Evolutionary conservation across 495 filamentous ascomycete species (phyloP).

Genomic region (Aspergillus panamensis): DNA sequence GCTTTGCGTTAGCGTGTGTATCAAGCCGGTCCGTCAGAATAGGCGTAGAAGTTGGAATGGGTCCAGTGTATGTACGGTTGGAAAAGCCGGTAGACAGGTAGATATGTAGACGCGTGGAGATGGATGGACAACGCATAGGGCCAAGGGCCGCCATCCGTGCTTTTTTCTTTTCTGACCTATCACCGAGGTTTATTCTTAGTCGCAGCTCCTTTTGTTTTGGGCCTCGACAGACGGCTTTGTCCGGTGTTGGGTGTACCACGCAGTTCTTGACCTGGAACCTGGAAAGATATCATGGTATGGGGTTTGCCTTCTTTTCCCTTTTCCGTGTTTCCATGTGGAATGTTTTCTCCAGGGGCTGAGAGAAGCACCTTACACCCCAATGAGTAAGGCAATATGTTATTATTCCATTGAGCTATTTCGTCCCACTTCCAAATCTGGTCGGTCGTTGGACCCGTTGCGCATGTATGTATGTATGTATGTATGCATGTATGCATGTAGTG

Average conservation of each 20-base stretch:
- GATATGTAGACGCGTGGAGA: slow-evolving; percentile 10
- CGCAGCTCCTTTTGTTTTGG: not conserved
- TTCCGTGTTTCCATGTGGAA: not conserved
- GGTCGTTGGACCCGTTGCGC: not conserved
- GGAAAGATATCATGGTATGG: not conserved
- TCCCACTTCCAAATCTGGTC: not conserved
- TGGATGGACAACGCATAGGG: slow-evolving; percentile 18
- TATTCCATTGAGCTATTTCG: not conserved
- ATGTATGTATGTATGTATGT: slow-evolving; percentile 11
- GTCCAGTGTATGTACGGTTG: slow-evolving; percentile 6
- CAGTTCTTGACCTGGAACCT: not conserved
- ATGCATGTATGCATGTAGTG: not conserved
- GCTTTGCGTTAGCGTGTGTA: not conserved
- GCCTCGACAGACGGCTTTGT: not conserved
- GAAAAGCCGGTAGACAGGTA: slow-evolving; percentile 8
- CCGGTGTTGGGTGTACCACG: not conserved
- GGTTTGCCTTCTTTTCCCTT: not conserved
- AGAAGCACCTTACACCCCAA: not conserved
- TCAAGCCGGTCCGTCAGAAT: not conserved
- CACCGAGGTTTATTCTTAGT: slow-evolving; percentile 10
- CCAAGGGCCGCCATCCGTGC: slow-evolving; percentile 1
- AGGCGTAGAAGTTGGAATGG: slow-evolving; percentile 3
- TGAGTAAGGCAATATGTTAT: not conserved
- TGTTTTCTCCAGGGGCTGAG: not conserved
- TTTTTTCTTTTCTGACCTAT: slow-evolving; percentile 15